Evolutionary conservation across 2,329 filamentous ascomycete genomes (phyloP), one percentile per base, ranked within the genome.

Genomic region (Aureobasidium sp.): DNA sequence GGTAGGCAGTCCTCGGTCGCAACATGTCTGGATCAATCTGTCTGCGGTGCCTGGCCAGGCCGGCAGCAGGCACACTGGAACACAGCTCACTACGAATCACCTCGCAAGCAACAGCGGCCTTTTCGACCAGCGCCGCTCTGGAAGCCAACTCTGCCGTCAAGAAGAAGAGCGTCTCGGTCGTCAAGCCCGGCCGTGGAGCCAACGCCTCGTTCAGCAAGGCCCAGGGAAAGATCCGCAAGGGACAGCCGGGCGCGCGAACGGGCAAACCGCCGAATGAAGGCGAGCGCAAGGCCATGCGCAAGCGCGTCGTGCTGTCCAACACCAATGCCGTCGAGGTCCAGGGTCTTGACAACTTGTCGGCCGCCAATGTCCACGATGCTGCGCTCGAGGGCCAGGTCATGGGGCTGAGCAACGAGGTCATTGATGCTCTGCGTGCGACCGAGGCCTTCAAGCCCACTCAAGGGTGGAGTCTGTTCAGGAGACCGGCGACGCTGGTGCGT

Each of bases 381-480:
- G 77, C 78, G 35, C 81, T 82, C 54, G 75, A 81, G 10, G 90
- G 88, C 37, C 81, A 81, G 63, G 82, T 97, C 31, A 76, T 90
- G 57, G 83, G 83, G 1, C 74, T 97, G 29, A 84, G 88, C 8
- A 83, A 85, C 43, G 74, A 77, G 1, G 77, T 90, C 54, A 81
- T 96, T 54, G 91, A 96, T 75, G 84, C 87, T 72, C 78, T 99
- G 76, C 83, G 91, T 68, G 82, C 85, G n/a, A 80, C 88, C 58
- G 89, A 95, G 70, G 91, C 90, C 3, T 99, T 99, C 80, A 95
- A 96, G 81, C 80, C 85, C 23, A 89, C 85, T 25, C 94, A 97
- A 79, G 85, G 83, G 65, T 99, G 94, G 92, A 83, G 81, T 62
- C 77, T 96, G 68, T 99, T 97, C 75, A 79, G 89, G 67, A 82